phyloP scores from a whole-genome alignment of 305 asterid species.

The Solanum chacoense region DNA sequence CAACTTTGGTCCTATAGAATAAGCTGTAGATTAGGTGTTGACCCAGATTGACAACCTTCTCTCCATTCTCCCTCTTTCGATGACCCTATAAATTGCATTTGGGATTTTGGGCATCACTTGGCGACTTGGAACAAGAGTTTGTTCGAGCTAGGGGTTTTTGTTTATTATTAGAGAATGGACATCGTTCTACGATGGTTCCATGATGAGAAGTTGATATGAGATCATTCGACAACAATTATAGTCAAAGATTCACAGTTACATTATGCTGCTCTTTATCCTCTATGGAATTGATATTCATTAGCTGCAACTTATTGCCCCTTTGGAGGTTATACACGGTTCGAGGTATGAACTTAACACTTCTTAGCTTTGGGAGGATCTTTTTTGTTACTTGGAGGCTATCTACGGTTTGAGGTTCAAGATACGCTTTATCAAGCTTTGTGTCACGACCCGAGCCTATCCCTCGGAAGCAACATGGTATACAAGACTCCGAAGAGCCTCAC shows the following conservation, averaged over 20 bases:
- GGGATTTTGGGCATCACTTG: not conserved
- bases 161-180: not conserved
- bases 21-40: not conserved
- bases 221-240: not conserved
- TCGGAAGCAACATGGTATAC: too few species aligned
- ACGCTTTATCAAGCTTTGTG: not conserved
- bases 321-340: not conserved
- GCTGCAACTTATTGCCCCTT: not conserved
- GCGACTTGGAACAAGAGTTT: not conserved
- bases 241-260: too few species aligned
- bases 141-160: not conserved
- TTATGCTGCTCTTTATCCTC: not conserved
- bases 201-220: not conserved
- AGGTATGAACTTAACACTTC: not conserved
- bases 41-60: not conserved
- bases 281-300: not conserved
- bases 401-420: not conserved
- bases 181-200: not conserved
- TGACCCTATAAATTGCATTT: not conserved
- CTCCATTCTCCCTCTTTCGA: not conserved
- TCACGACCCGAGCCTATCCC: too few species aligned
- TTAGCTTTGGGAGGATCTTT: not conserved
- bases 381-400: not conserved
- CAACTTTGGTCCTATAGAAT: not conserved
- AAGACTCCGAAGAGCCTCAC: too few species aligned